Evolutionary conservation across 805 yeast genomes (phyloP), one percentile per base, ranked within the genome.

Genomic region (Hanseniaspora singularis): DNA sequence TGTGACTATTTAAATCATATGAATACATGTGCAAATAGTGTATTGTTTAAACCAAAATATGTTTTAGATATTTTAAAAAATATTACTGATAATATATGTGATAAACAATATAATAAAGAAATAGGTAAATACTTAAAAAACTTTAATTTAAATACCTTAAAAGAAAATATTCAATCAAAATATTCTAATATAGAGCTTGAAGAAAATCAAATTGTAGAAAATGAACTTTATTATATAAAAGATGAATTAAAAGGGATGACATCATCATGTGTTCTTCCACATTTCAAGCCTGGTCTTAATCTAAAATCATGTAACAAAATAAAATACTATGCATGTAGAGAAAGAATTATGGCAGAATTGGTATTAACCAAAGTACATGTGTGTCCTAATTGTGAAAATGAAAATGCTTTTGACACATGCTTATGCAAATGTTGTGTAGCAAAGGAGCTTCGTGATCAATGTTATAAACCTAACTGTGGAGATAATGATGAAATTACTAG

Each of bases 321-420:
- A 24, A 16, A 23, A 12, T 40, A 32, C n/a, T 40, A 31, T 14
- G 32, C 24, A n/a, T 40, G 45, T 16, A 40, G 38, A 18, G 38
- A 40, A 33, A 40, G 15, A 4, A 40, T 32, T 6, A 40, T 40
- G 38, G 37, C 38, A 16, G 38, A 40, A 23, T 27, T 40, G 33
- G 45, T 40, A 32, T 40, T 33, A 10, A 39, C 43, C 9, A 23
- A 39, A 15, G 38, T 40, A 23, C 38, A 32, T 14, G 23, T 40
- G 10, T 40, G 38, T 33, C 38, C 45, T 11, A 40, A 40, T 18
- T 32, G 38, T 33, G 38, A 40, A 24, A 40, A 32, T 33, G 32
- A 32, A 24, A 40, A 32, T 24, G 37, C 38, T 6, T 33, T 23
- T 40, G 38, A 40, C 14, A 33, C 23, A 15, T 32, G 38, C 18